Conservation (phyloP, 768 basidiomycete species). For the Mycena epipterygia region DNA sequence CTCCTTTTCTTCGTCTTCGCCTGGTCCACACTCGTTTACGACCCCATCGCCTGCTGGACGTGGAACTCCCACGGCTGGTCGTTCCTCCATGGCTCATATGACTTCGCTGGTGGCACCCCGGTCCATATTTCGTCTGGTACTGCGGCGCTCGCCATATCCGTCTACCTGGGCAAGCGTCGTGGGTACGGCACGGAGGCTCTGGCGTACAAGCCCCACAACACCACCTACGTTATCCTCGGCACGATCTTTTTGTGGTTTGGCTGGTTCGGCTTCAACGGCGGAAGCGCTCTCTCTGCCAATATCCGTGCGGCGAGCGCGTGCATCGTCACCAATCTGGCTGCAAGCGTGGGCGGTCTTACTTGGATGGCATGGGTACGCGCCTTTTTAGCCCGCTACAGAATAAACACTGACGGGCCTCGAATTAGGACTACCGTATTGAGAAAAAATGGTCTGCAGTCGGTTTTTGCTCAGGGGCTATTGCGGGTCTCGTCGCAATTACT, state of each 20-base stretch:
- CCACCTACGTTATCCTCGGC: slow-evolving; percentile 93
- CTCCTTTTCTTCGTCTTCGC: slow-evolving; percentile 91
- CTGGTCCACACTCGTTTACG: slow-evolving; percentile 92
- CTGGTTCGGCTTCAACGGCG: slow-evolving; percentile 98
- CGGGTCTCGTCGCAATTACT: slow-evolving; percentile 91
- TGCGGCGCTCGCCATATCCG: slow-evolving; percentile 90
- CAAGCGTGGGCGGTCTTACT: slow-evolving; percentile 86
- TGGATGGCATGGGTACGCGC: slow-evolving; percentile 89
- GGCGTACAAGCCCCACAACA: slow-evolving; percentile 95
- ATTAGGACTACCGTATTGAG: slow-evolving; percentile 95
- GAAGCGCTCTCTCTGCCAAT: slow-evolving; percentile 90
- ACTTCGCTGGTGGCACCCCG: slow-evolving; percentile 75
- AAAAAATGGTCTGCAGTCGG: slow-evolving; percentile 94
- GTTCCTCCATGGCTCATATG: slow-evolving; percentile 74
- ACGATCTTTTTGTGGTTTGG: slow-evolving; percentile 86
- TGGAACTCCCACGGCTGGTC: slow-evolving; percentile 91
- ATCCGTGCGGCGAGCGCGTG: slow-evolving; percentile 90
- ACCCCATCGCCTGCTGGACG: slow-evolving; percentile 96
- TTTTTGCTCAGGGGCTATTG: slow-evolving; percentile 95
- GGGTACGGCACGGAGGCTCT: slow-evolving; percentile 56
- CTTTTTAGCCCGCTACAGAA: background rate
- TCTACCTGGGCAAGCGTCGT: slow-evolving; percentile 74
- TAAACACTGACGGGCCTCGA: background rate
- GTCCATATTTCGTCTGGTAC: slow-evolving; percentile 97
- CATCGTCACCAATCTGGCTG: slow-evolving; percentile 94